Evolutionary conservation across 1,139 yeast genomes (phyloP), one percentile per base, ranked within the genome.

Genomic region (Yamadazyma songkhlaensis): DNA sequence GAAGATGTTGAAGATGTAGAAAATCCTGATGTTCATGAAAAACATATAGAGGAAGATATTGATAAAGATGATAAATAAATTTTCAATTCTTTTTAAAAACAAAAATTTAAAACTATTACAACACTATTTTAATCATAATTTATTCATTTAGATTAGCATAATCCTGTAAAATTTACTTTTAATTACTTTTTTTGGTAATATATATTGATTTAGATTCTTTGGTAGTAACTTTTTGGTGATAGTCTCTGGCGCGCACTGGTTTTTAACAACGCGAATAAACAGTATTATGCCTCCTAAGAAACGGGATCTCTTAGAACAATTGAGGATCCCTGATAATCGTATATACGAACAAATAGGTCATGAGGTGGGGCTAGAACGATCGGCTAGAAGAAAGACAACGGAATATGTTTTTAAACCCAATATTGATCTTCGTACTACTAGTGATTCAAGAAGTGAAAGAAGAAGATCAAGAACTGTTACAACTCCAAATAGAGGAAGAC

Each of bases 11-110:
- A 49, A 40, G 47, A 46, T 25, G 25, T 48, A 30, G 33, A 36
- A 24, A 26, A 32, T 21, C 32, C 31, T 22, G 35, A 30, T 26
- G 32, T 30, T 30, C 51, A 53, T 37, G 52, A 48, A 35, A 55
- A 50, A 42, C 59, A 56, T 36, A 56, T 51, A 36, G 64, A 57
- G 43, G 64, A 55, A 33, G 36, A 33, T 32, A 25, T 25, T 12
- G 34, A 32, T 9, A 32, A 36, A 29, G 35, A 36, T 20, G 22
- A 26, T 9, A 20, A 34, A 29, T 36, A 32, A 32, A 34, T 17
- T 14, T 29, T 34, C 27, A 29, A 22, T 34, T 31, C 34, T 26
- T 26, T 31, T 25, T n/a, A n/a, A n/a, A n/a, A n/a, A n/a, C n/a
- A n/a, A n/a, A n/a, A n/a, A 28, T 30, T 25, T 25, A 31, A 31